Evolutionary conservation across 345 rosid genomes (phyloP), one percentile per base, ranked within the genome.

Genomic region (Citrus hindsii): DNA sequence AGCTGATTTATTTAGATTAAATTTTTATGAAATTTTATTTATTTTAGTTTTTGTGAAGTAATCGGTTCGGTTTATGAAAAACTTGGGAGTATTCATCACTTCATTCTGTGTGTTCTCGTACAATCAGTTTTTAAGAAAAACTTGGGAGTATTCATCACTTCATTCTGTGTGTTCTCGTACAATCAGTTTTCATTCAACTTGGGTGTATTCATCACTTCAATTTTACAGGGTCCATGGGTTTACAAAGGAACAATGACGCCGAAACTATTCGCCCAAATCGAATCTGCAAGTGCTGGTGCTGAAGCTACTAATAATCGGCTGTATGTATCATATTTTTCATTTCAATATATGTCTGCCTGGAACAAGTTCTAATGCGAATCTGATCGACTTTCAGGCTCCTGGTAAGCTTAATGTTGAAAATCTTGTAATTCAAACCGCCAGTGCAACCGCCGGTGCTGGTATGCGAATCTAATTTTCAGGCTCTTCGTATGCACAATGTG

Each of bases 181-280:
- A 37, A 37, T 37, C 7, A 13, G 7, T 6, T 28, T 65, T 21
- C 22, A 21, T 64, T 5, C 7, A 10, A 64, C 68, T 30, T 32
- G 4, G 21, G 51, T 16, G 38, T 59, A 7, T 59, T 21, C 4
- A 46, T 12, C 16, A 46, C 21, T 48, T 8, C 0, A 3, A 27
- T 8, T 16, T 14, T 79, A 25, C 76, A 85, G 85, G 67, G 77
- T 85, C n/a, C 83, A 80, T 16, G 83, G 80, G 51, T 12, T 5
- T 46, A 46, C 38, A 33, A 33, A 33, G 37, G 25, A 38, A 38
- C 42, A 38, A 38, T 38, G 10, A 38, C 1, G 42, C 42, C 42
- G 42, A 38, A 38, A 38, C 9, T 38, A 38, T 38, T 7, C 9
- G 46, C 38, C 19, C 51, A 62, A 0, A 19, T 85, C 9, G 82